Evolutionary conservation across 495 filamentous ascomycete genomes (phyloP), one percentile per base, ranked within the genome.

Genomic region (Neurospora cerealis): DNA sequence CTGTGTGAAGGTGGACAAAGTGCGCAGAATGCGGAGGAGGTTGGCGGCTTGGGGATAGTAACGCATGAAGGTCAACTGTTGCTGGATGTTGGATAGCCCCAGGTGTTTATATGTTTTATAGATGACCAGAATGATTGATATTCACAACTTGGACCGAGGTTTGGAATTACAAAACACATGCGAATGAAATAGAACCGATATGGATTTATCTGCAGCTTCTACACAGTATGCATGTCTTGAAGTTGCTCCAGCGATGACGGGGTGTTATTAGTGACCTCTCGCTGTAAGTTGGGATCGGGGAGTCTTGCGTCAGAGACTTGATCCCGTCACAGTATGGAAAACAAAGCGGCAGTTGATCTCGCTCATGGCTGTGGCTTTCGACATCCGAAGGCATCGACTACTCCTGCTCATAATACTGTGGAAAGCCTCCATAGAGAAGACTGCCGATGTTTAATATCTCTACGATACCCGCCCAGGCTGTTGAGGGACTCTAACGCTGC

Each of bases 11-110:
- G 71, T 81, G 72, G 78, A 81, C 73, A 81, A 81, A 41, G 74
- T 76, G 75, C 77, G 75, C 38, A 92, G 78, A 34, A 84, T 85
- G 77, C 88, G 88, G 75, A 90, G 75, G 76, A 88, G 69, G 41
- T 82, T 82, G 73, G 84, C 81, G 75, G 89, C 78, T 66, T 81
- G 83, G 21, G 82, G 83, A 71, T 86, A 66, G 54, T 66, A 82
- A 82, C 89, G 88, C 91, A 92, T 92, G 75, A 77, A 80, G 74
- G 60, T 72, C 70, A 72, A 72, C 24, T 48, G 42, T 36, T 37
- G 70, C 17, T 13, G 73, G 46, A 69, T 62, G 7, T 62, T 17
- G 24, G 24, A 32, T 32, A 62, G 0, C 13, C 5, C 32, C 24
- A 4, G 1, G 24, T 62, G 54, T 15, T 62, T 17, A 0, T 15